Evolutionary conservation across 2,329 filamentous ascomycete species (phyloP), one percentile per base, ranked within the genome.

Genomic region (Venturia pyrina): DNA sequence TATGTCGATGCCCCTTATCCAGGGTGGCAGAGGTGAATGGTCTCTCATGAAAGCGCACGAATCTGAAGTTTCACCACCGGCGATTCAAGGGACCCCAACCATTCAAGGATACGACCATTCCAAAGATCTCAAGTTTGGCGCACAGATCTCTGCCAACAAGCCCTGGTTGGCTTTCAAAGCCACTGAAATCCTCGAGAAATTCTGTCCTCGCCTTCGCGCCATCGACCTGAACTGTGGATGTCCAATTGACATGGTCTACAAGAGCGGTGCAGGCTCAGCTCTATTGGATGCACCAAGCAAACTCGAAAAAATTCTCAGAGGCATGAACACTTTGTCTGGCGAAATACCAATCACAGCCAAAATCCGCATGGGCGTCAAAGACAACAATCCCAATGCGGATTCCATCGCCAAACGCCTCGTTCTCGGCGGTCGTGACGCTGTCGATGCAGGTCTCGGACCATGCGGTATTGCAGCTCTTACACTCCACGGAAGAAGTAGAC

Each of bases 171-270:
- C 90, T 2, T 83, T 93, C 74, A 97, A 96, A 79, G 88, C 91
- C 0, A 90, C 93, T 0, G 92, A 98, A 75, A 84, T 89, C 3
- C 79, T 99, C 60, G 88, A 88, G 5, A 83, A 83, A 40, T 86
- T 89, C 69, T 87, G 93, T 66, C 93, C 95, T 3, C 86, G 91
- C 71, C 83, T 99, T 24, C 90, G 95, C 44, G 86, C 96, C 48
- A 90, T 99, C 69, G 95, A 99, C 73, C 81, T 99, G 70, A 99
- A 99, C 80, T 98, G 93, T 72, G 95, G 95, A 57, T 99, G 95
- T 73, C 95, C 95, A 4, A 97, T 99, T 73, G 95, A 99, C 74
- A 85, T 97, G 71, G 88, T 99, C 63, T 98, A 87, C 81, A 87
- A 92, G 71, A 84, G 89, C 59, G 95, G 95, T 63, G 91, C 90